Base-by-base conservation (phyloP, 176 grass and related monocot species). In the Carex littledalei region DNA sequence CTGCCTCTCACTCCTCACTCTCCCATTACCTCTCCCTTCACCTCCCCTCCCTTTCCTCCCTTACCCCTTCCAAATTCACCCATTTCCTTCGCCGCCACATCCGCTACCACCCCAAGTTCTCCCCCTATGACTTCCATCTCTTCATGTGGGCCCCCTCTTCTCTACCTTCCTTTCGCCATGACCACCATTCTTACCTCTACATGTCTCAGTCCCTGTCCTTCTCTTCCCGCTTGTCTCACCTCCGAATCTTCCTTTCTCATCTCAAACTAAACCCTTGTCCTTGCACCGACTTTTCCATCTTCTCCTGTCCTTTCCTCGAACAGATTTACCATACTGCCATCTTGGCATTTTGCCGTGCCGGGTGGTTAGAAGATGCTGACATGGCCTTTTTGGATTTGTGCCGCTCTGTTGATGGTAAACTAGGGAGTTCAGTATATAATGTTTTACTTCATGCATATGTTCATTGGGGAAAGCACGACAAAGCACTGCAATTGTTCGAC, bases 251-350 rank as follows among this genome's bases (percentile, higher is more conserved):
- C 76, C 91, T 93, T 76, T 41, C 85, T 58, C 84, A 89, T 83
- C 12, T 96, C 13, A 67, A 93, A 86, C 9, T 82, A 32, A 83
- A 90, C 8, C 87, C 89, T 18, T 96, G 91, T 84, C 94, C 91
- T 66, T 96, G 89, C 70, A 13, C 91, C 1, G 91, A 96, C 70
- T 86, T 83, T 39, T 96, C 94, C 75, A 88, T 96, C 75, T 96
- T 96, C 83, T 87, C 94, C 13, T 93, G 94, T 73, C 89, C 91
- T 35, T 86, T 87, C 22, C 91, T 93, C 49, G 87, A 91, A 72
- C 89, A 89, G 49, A 90, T 88, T 71, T 93, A 93, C 84, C 84
- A 84, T 57, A 82, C 67, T 67, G 91, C 91, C 29, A 87, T 96
- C 50, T 73, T 91, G 68, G 89, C 94, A 37, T 93, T 96, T 67